Conservation (phyloP, 139 green algal genomes). For the Picochlorum sp. region DNA sequence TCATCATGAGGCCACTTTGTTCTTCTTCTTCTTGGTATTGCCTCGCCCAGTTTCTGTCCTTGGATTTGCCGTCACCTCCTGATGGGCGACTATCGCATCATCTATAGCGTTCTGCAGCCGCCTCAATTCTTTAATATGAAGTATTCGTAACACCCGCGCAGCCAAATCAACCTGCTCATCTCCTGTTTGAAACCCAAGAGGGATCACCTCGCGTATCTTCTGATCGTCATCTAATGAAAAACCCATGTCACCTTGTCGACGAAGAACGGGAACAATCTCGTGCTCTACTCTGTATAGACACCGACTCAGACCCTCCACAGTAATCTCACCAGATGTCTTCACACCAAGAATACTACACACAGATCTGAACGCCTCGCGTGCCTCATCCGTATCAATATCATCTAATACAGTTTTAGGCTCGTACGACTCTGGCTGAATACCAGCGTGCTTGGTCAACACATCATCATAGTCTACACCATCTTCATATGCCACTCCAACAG, state of each 20-base stretch:
- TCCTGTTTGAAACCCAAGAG: conserved; percentile 30
- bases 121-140: conserved; percentile 53
- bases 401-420: too few species aligned
- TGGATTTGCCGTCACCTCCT: conserved; percentile 57
- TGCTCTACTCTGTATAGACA: too few species aligned
- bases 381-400: too few species aligned
- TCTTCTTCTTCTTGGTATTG: conserved; percentile 8
- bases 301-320: too few species aligned
- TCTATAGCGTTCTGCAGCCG: conserved; percentile 30
- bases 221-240: conserved; percentile 7
- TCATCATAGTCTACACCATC: conserved; percentile 10
- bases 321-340: too few species aligned
- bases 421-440: too few species aligned
- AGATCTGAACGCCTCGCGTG: too few species aligned
- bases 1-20: background rate
- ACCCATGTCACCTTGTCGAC: background rate
- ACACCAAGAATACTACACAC: too few species aligned
- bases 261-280: too few species aligned
- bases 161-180: conserved; percentile 40
- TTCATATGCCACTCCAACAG: conserved; percentile 15
- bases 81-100: conserved; percentile 11
- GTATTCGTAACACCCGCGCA: conserved; percentile 51
- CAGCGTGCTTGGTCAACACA: background rate
- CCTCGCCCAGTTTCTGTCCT: conserved; percentile 46
- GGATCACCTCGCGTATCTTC: background rate